phyloP scores from a whole-genome alignment of 441 rosid genomes.

The Populus tomentosa region DNA sequence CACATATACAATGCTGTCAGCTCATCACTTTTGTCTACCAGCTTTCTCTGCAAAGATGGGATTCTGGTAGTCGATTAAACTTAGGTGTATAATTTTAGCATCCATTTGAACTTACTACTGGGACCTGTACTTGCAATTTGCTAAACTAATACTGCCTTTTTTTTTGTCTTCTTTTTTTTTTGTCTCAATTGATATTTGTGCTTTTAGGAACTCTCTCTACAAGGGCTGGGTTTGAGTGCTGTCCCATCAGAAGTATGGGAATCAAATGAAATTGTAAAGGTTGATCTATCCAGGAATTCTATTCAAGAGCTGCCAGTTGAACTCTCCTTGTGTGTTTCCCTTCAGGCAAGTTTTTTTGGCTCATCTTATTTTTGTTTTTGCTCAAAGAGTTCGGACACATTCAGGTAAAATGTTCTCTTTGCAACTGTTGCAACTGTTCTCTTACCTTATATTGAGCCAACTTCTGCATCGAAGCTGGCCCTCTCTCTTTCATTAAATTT shows the following conservation, averaged over 20 bases:
- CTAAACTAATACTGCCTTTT: neutral
- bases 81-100: neutral
- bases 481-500: neutral
- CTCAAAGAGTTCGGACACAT: neutral
- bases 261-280: constrained; percentile 62
- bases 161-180: neutral
- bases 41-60: neutral
- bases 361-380: neutral
- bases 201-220: constrained; percentile 76
- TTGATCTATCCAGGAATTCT: constrained; percentile 80
- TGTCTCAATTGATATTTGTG: neutral
- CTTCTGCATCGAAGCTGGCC: neutral
- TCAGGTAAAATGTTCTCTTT: neutral
- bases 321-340: constrained; percentile 64
- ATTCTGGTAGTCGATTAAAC: neutral
- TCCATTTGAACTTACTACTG: neutral
- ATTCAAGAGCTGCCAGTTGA: constrained; percentile 71
- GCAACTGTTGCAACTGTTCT: neutral
- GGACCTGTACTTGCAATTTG: neutral
- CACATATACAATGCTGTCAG: neutral
- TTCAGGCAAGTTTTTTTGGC: constrained; percentile 49
- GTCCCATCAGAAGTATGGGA: constrained; percentile 91
- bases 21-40: neutral
- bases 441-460: neutral
- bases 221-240: constrained; percentile 57